These are phyloP conservation scores for Senna siamea DNA, from an alignment of 306 rosid species.

Conservation along the genomic window DNA sequence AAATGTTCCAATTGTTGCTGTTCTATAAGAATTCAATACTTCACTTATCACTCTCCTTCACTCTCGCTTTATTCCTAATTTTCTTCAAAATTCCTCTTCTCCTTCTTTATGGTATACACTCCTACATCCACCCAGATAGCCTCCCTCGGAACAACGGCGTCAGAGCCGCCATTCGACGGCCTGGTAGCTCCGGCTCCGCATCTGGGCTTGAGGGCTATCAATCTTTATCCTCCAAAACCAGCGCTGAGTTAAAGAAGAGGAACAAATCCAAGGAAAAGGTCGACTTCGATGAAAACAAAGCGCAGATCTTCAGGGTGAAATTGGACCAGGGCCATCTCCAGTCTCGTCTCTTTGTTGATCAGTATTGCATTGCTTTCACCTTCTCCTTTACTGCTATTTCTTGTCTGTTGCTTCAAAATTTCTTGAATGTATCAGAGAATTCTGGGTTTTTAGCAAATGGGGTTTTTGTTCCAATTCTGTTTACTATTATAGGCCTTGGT, in stretches of 20 bases:
- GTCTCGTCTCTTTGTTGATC: slow-evolving; percentile 62
- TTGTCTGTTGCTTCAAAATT: slow-evolving; percentile 58
- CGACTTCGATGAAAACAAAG: slow-evolving; percentile 82
- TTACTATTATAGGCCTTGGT: slow-evolving; percentile 52
- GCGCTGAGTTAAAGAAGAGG: slow-evolving; percentile 58
- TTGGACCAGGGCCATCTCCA: slow-evolving; percentile 70
- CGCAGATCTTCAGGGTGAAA: slow-evolving; percentile 83
- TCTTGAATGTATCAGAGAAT: slow-evolving; percentile 34
- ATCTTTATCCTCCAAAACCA: no score
- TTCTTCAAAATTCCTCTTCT: slow-evolving; percentile 69
- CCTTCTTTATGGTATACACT: slow-evolving; percentile 68
- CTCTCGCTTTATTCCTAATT: slow-evolving; percentile 49
- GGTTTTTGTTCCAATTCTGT: slow-evolving; percentile 59
- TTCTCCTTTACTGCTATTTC: slow-evolving; percentile 60
- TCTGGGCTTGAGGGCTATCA: no score
- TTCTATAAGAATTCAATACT: slow-evolving; percentile 66
- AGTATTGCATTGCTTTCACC: slow-evolving; percentile 57
- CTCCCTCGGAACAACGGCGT: slow-evolving; percentile 47
- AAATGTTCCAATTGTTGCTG: slow-evolving; percentile 48
- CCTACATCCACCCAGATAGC: slow-evolving; percentile 88
- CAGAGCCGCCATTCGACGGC: slow-evolving; percentile 76
- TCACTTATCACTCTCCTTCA: slow-evolving; percentile 55
- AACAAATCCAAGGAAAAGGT: slow-evolving; percentile 57
- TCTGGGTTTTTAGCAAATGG: slow-evolving; percentile 55
- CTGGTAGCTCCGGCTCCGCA: slow-evolving; percentile 50